Evolutionary conservation across 306 rosid genomes (phyloP), one percentile per base, ranked within the genome.

Genomic region (Mucuna pruriens): DNA sequence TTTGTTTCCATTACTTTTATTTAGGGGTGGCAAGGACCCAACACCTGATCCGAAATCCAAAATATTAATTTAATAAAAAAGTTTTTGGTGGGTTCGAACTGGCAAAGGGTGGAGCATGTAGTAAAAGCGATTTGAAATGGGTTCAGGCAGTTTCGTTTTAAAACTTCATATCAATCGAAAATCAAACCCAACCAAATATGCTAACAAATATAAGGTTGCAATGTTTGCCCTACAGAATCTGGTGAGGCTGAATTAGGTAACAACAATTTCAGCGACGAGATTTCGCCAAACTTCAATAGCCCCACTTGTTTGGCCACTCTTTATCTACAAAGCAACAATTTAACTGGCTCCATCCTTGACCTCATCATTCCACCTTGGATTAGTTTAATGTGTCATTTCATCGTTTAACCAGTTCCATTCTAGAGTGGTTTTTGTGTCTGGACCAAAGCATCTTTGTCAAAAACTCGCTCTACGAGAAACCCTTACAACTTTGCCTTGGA

Each of bases 401-500:
- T 61, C 93, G 55, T 93, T 93, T 0, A 1, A 29, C 5, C 80
- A 80, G 78, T 83, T 90, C 69, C 42, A 33, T 62, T 62, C 69
- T 44, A 6, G 36, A 31, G 12, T 23, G 44, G 1, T 62, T 62
- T 62, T 89, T 97, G 44, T 10, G 64, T 7, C 63, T 85, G 44
- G 51, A 80, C 2, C 71, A 25, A 1, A 82, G 22, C 9, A 79
- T 85, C n/a, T 95, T 93, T 82, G 7, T 36, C 4, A 97, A 98
- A 31, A 95, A 87, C 66, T 87, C 79, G 0, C 97, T 95, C 7
- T 95, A 98, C 39, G 99, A 97, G 81, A 78, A 81, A 83, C 99
- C 99, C 1, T 64, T 93, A 78, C 77, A 48, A 65, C 45, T 69
- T 1, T 95, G 99, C 73, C 69, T 84, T 19, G 91, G 87, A 52